Percentiles rank a stretch among this genome's conserved stretches.
Evolutionary conservation across 2,329 filamentous ascomycete species (phyloP).

Genomic region (Beauveria sp.): DNA sequence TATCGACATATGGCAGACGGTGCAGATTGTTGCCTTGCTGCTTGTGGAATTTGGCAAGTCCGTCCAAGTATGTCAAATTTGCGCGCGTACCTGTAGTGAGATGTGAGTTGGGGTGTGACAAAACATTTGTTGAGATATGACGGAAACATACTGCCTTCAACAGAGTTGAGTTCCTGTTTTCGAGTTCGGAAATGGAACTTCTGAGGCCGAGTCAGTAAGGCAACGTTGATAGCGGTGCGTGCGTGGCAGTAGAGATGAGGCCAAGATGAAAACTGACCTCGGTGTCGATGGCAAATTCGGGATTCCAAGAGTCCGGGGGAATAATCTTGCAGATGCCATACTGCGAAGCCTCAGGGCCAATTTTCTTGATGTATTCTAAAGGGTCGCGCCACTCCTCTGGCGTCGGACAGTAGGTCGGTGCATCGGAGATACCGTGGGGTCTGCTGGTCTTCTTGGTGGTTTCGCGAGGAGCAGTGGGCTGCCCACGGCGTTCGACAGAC

Average conservation of each 20-base stretch:
- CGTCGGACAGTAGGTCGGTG: slow-evolving; percentile 82
- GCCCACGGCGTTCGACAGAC: slow-evolving; percentile 85
- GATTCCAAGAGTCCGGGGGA: slow-evolving; percentile 88
- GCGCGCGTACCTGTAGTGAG: slow-evolving; percentile 68
- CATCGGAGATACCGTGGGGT: slow-evolving; percentile 79
- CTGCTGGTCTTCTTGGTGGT: slow-evolving; percentile 68
- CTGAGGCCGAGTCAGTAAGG: slow-evolving; percentile 37
- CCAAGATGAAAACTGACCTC: slow-evolving; percentile 51
- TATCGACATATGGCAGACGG: slow-evolving; percentile 92
- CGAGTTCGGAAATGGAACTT: slow-evolving; percentile 95
- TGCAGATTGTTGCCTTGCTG: slow-evolving; percentile 92
- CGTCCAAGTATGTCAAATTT: slow-evolving; percentile 92
- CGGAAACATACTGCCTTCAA: slow-evolving; percentile 78
- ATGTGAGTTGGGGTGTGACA: slow-evolving; percentile 9
- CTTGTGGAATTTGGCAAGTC: slow-evolving; percentile 91
- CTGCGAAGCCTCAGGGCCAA: slow-evolving; percentile 73
- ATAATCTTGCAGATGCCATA: slow-evolving; percentile 96
- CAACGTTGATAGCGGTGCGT: not conserved
- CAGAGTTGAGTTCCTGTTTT: slow-evolving; percentile 93
- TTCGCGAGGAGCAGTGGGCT: slow-evolving; percentile 69
- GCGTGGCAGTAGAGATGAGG: not conserved
- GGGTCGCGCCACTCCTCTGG: slow-evolving; percentile 94
- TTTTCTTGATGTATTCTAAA: slow-evolving; percentile 87
- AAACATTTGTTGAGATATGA: not conserved
- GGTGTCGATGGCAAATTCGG: slow-evolving; percentile 91